These are phyloP conservation scores for Macrotyloma uniflorum DNA, from an alignment of 306 rosid genomes.

Conservation along the genomic window DNA sequence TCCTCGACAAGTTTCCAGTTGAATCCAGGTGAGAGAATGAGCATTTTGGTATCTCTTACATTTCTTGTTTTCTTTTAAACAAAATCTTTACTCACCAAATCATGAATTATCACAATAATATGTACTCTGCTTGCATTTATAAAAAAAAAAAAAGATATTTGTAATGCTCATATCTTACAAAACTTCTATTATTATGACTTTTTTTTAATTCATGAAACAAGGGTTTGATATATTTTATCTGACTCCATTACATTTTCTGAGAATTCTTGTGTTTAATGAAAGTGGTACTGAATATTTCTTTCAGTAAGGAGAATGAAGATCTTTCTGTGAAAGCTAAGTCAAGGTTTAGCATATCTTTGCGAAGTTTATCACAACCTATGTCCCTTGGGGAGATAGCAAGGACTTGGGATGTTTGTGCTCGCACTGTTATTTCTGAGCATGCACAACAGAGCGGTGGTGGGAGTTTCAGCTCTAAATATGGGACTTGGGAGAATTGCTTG, in stretches of 20 bases:
- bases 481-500: slow-evolving; percentile 88
- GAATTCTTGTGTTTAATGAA: slow-evolving; percentile 26
- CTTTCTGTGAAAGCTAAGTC: slow-evolving; percentile 86
- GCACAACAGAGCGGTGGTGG: slow-evolving; percentile 99
- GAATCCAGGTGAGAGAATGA: slow-evolving; percentile 76
- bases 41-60: slow-evolving; percentile 26
- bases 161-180: slow-evolving; percentile 3
- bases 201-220: neutral
- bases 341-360: slow-evolving; percentile 80
- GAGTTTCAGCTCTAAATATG: slow-evolving; percentile 91
- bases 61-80: slow-evolving; percentile 28
- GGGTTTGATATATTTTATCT: slow-evolving; percentile 11
- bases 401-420: slow-evolving; percentile 96
- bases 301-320: slow-evolving; percentile 89
- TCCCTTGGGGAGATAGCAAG: slow-evolving; percentile 83
- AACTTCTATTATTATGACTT: slow-evolving; percentile 15
- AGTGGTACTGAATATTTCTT: slow-evolving; percentile 30
- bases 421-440: slow-evolving; percentile 77
- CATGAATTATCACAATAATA: slow-evolving; percentile 2
- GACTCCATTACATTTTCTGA: neutral
- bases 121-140: slow-evolving; percentile 33
- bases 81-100: neutral
- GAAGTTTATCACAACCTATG: slow-evolving; percentile 92
- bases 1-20: slow-evolving; percentile 88
- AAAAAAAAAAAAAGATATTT: slow-evolving; percentile 16